Base-by-base conservation (phyloP, 208 protist genomes). In the Leptomonas seymouri region DNA sequence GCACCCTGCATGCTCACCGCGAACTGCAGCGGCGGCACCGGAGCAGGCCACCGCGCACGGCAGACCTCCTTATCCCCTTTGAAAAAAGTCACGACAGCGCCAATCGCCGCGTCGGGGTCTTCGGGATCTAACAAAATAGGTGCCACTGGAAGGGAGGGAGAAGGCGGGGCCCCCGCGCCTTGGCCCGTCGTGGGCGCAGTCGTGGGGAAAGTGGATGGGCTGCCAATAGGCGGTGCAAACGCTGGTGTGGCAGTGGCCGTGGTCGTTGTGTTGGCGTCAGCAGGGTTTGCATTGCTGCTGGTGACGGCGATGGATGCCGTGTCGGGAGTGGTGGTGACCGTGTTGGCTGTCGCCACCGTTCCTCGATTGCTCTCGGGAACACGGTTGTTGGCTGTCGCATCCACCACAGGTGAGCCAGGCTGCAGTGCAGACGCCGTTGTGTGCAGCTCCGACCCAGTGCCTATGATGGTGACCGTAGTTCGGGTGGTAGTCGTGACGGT, bases 1-100 rank as follows among this genome's bases (percentile, higher is more conserved):
- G 72, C 63, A 14, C 88, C 91, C 51, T 89, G 82, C 69, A 96
- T 78, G 71, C 91, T 94, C 44, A 89, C 87, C 0, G 91, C 91
- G 58, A 94, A 94, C 63, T 90, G 88, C 36, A 96, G 67, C 23
- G 88, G 85, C 12, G 87, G 84, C 23, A 89, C 76, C 14, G 91
- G 91, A 1, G 77, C 73, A 0, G 83, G 91, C 85, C 86, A 94
- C 46, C 78, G 76, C 54, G 84, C 81, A 60, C 81, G 81, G 44
- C 81, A 85, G 49, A 67, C 64, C 23, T 82, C 67, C 9, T 68
- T 67, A 30, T 81, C 68, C 2, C 67, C 74, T 39, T 81, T 81
- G 36, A 67, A 67, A 31, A 91, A 88, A 1, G 72, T 81, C 8
- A 90, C 71, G 31, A 87, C 27, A 8, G 85, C 85, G 25, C 74